Evolutionary conservation across 2,329 filamentous ascomycete species (phyloP).

Genomic region (Colletotrichum ledebouriae): DNA sequence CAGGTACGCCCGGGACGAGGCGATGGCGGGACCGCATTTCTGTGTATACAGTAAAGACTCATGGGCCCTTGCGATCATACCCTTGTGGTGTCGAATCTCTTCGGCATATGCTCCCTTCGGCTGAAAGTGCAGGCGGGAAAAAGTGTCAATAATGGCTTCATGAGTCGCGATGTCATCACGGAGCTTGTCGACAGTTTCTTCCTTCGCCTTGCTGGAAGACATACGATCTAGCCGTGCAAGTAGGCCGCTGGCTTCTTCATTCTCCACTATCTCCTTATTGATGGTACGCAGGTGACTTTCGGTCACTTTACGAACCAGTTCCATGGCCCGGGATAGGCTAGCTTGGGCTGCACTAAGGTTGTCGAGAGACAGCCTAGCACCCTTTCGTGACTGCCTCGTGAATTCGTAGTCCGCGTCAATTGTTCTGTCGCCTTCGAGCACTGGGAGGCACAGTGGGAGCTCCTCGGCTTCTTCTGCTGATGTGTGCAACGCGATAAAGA

Average conservation of each 20-base stretch:
- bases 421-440: background rate
- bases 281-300: background rate
- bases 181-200: background rate
- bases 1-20: background rate
- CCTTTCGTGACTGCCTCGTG: background rate
- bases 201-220: background rate
- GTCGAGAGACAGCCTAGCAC: background rate
- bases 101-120: background rate
- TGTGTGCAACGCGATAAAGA: background rate
- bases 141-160: background rate
- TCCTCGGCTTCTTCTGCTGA: background rate
- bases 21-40: background rate
- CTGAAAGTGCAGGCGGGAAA: background rate
- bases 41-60: background rate
- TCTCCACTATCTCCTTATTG: background rate
- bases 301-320: background rate
- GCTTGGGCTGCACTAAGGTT: background rate
- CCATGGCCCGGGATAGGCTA: background rate
- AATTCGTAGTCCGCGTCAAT: background rate
- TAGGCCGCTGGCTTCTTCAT: background rate
- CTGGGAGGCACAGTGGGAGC: background rate
- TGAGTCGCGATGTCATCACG: background rate
- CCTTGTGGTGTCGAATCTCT: background rate
- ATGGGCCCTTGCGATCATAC: background rate
- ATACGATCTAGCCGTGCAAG: background rate